A percentile compares a stretch with the other conserved stretches of the same genome.
These are phyloP conservation scores for Hanseniaspora thailandica DNA, from an alignment of 805 yeast species.

Conservation along the genomic window DNA sequence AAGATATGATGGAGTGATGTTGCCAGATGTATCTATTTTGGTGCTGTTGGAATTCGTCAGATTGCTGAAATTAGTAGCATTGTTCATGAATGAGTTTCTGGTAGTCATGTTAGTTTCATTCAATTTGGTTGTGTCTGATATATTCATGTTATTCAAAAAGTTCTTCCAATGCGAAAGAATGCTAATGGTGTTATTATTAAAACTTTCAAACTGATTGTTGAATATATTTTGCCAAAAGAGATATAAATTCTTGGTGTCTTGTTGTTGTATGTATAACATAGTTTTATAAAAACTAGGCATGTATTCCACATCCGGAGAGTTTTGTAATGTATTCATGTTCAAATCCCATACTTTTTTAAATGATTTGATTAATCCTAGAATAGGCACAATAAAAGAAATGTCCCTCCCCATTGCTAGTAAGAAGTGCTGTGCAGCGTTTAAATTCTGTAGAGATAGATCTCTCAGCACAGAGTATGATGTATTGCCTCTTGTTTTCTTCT, in stretches of 20 bases:
- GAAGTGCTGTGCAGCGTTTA: slow-evolving; percentile 66
- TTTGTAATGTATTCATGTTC: slow-evolving; percentile 14
- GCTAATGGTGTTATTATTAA: slow-evolving; percentile 6
- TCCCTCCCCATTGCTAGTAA: slow-evolving; percentile 69
- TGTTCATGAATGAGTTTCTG: slow-evolving; percentile 20
- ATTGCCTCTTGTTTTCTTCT: not conserved
- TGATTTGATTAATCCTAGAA: slow-evolving; percentile 41
- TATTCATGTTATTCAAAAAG: not conserved
- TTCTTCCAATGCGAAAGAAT: slow-evolving; percentile 5
- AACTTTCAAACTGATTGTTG: slow-evolving; percentile 13
- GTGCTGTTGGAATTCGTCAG: slow-evolving; percentile 22
- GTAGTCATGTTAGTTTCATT: slow-evolving; percentile 15
- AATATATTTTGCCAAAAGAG: slow-evolving; percentile 11
- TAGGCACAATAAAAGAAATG: slow-evolving; percentile 58
- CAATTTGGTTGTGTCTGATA: not conserved
- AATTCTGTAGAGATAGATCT: slow-evolving; percentile 53
- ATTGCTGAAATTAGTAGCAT: slow-evolving; percentile 22
- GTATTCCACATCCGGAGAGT: slow-evolving; percentile 4
- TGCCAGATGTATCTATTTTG: slow-evolving; percentile 22
- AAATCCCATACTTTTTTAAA: slow-evolving; percentile 25
- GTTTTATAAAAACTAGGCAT: slow-evolving; percentile 13
- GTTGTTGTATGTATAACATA: slow-evolving; percentile 13
- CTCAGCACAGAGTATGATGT: slow-evolving; percentile 33
- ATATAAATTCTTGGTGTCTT: slow-evolving; percentile 13
- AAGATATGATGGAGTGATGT: slow-evolving; percentile 18